Evolutionary conservation across 106 monocot species (phyloP), one percentile per base, ranked within the genome.

Genomic region (Ottelia alismoides): DNA sequence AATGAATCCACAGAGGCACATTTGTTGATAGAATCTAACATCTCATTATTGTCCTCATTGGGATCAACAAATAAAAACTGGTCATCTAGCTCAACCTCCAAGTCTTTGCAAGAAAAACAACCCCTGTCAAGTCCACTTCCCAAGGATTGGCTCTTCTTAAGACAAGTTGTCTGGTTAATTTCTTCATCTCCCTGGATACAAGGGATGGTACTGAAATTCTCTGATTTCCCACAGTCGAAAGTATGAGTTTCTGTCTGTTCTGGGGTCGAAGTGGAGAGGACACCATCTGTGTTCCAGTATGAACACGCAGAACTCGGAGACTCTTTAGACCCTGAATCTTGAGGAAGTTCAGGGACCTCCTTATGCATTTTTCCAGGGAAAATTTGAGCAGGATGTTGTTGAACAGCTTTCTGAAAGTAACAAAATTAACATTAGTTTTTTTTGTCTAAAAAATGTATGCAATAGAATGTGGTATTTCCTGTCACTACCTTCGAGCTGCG

Each of bases 71-170:
- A 51, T 43, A 65, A 60, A 32, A 25, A 65, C 20, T 27, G 35
- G 56, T 30, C 52, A 63, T 65, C 62, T 18, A 30, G 30, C 23
- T 52, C 66, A 60, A 58, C 73, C 35, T 70, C 78, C 45, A 43
- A 25, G 52, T 43, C 51, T 58, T 65, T 51, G 51, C 45, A 64
- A 54, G 27, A 62, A 60, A 55, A 51, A 25, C 56, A 57, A 31
- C 26, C 71, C 52, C 67, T 72, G 11, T 70, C 64, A 22, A 85
- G 50, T 27, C 78, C 71, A 56, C 35, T 54, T 48, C 77, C 87
- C 54, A 83, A 62, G 43, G 79, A 83, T 43, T 58, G 63, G 49
- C 87, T 74, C 52, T 83, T 86, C 56, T 76, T 75, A n/a, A 92
- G 58, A 2, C 50, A 5, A 3, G 18, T 1, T 47, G 17, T 62